Evolutionary conservation across 176 grass and related monocot genomes (phyloP).

Genomic region (Oropetium thomaeum): DNA sequence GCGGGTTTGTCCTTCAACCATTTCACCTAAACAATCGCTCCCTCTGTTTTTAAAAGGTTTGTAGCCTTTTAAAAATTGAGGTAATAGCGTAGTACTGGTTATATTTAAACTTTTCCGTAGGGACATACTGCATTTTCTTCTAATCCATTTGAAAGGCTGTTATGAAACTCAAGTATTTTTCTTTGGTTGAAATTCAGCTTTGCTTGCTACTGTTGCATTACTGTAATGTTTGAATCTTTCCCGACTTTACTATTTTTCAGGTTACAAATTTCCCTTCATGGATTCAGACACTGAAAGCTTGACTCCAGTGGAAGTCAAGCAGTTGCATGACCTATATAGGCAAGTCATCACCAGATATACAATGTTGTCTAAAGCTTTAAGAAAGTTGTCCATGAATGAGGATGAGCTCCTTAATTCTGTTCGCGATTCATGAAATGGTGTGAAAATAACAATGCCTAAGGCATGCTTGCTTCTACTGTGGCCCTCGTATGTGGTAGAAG

Average conservation of each 20-base stretch:
- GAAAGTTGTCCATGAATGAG: slow-evolving; percentile 63
- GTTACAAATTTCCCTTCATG: slow-evolving; percentile 66
- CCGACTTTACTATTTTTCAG: slow-evolving; percentile 23
- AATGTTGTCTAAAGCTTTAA: slow-evolving; percentile 56
- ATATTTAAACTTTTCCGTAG: neutral
- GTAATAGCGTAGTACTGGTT: neutral
- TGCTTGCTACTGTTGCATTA: neutral
- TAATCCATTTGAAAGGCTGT: neutral
- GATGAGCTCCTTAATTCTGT: slow-evolving; percentile 48
- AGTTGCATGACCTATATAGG: slow-evolving; percentile 64
- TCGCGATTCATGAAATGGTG: slow-evolving; percentile 14
- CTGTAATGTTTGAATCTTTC: neutral
- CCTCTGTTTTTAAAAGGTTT: no score
- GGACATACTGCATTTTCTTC: neutral
- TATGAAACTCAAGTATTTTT: neutral
- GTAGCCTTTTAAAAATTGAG: no score
- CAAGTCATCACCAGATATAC: slow-evolving; percentile 66
- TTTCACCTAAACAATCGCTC: neutral
- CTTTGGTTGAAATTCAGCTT: neutral
- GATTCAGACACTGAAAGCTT: slow-evolving; percentile 56
- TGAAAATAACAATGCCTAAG: neutral
- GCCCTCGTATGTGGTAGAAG: neutral
- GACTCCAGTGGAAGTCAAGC: slow-evolving; percentile 50
- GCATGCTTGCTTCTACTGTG: neutral
- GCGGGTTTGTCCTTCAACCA: neutral